Base-by-base conservation (phyloP, 352 stramenopile genomes). In the Pythium rhizo-oryzae region DNA sequence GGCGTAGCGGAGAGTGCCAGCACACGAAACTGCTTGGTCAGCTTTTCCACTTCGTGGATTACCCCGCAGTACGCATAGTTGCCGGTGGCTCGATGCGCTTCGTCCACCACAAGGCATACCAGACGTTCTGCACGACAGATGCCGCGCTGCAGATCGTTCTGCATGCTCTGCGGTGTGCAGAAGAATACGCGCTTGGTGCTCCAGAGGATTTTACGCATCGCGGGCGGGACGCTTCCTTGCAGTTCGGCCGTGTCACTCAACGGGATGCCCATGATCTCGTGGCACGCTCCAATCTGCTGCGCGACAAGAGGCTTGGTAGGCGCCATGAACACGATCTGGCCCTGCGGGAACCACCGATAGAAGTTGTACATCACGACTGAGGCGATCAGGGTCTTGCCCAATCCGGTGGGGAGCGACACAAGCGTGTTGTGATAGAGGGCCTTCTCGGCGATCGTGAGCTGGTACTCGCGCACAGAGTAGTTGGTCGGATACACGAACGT, bases 341-440 rank as follows among this genome's bases (percentile, higher is more conserved):
- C 90, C 7, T 71, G 78, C 8, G 97, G 96, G 76, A 99, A 99
- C 97, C 97, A 99, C 7, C 97, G 85, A 75, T 99, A 98, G 71
- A 97, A 99, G 85, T 99, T 99, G 84, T 99, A 99, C 96, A 99
- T 99, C 43, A 99, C 97, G 4, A 99, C 97, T 7, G 97, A 96
- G 37, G 98, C 98, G 74, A 99, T 99, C 9, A 99, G 81, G 15
- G 98, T 99, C 79, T 99, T 99, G n/a, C 98, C 98, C 15, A 99
- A 79, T n/a, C 98, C 98, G 5, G 98, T 99, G 0, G 98, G 98
- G 4, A 99, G 78, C n/a, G 90, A 97, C 44, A 99, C 97, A 18
- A 99, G 85, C 39, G 98, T 99, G 78, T 99, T 99, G 52, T 97
- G 80, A 43, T 98, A 96, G 43, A 99, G 74, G 0, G 94, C 90